phyloP scores from a whole-genome alignment of 2,329 filamentous ascomycete species.

The Aspergillus hortae region DNA sequence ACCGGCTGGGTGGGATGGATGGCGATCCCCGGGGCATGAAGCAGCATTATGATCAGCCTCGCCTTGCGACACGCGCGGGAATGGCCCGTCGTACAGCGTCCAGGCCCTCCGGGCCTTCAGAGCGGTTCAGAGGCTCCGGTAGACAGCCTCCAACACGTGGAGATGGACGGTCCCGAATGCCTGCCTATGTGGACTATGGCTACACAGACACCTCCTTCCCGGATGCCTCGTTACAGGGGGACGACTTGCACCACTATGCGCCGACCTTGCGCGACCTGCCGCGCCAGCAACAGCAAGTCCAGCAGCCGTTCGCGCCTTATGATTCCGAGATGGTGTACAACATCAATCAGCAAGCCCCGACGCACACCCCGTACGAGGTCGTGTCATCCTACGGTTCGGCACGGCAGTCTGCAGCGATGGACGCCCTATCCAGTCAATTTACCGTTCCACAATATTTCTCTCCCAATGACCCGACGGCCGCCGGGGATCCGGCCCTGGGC shows the following conservation, averaged over 20 bases:
- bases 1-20: conserved; percentile 68
- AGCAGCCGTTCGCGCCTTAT: conserved; percentile 50
- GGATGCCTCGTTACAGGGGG: conserved; percentile 43
- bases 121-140: conserved; percentile 33
- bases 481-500: conserved; percentile 55
- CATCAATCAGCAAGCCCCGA: conserved; percentile 61
- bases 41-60: conserved; percentile 65
- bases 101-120: conserved; percentile 48
- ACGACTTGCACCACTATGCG: conserved; percentile 60
- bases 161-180: conserved; percentile 34
- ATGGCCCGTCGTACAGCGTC: conserved; percentile 51
- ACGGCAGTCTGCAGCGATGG: conserved; percentile 72
- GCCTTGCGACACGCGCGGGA: conserved; percentile 50
- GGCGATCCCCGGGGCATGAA: conserved; percentile 69
- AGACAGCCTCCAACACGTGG: conserved; percentile 30
- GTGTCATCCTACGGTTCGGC: conserved; percentile 68
- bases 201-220: conserved; percentile 53
- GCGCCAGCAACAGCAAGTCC: conserved; percentile 50
- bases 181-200: conserved; percentile 49
- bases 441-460: conserved; percentile 72
- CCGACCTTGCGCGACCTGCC: conserved; percentile 57
- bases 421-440: conserved; percentile 68
- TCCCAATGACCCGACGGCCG: conserved; percentile 60
- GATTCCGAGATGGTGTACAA: conserved; percentile 74
- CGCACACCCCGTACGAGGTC: conserved; percentile 67